Conservation (phyloP, 225 moss, liverwort and hornwort genomes). For the Thuidium tamariscinum region DNA sequence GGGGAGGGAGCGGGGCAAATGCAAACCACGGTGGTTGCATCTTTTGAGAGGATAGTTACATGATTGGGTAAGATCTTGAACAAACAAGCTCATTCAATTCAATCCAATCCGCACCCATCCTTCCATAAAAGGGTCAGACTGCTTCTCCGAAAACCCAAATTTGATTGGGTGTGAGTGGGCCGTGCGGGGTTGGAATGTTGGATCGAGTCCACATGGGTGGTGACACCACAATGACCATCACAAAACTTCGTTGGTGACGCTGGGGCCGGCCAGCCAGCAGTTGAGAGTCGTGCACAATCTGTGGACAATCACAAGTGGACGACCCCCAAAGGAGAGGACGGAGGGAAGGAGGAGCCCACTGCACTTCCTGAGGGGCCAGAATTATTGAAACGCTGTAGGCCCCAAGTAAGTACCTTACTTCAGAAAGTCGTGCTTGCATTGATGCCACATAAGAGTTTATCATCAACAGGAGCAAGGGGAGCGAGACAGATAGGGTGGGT, state of each 20-base stretch:
- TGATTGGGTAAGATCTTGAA: too few relatives aligned
- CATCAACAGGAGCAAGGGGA: neutral
- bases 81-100: too few relatives aligned
- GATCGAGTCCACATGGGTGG: neutral
- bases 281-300: neutral
- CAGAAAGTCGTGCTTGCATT: neutral
- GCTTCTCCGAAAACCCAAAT: too few relatives aligned
- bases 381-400: neutral
- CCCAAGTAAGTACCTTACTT: neutral
- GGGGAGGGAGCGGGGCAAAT: too few relatives aligned
- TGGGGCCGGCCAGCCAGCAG: neutral
- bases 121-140: too few relatives aligned
- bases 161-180: too few relatives aligned
- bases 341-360: neutral
- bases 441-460: neutral
- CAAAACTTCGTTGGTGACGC: neutral
- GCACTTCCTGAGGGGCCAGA: neutral
- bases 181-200: neutral
- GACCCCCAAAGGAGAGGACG: neutral
- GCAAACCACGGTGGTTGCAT: too few relatives aligned
- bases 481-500: too few relatives aligned
- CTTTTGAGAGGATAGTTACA: too few relatives aligned
- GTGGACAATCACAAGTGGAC: neutral
- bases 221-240: neutral
- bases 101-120: too few relatives aligned